phyloP scores from a whole-genome alignment of 2,329 filamentous ascomycete species.

The Geosmithia morbida region DNA sequence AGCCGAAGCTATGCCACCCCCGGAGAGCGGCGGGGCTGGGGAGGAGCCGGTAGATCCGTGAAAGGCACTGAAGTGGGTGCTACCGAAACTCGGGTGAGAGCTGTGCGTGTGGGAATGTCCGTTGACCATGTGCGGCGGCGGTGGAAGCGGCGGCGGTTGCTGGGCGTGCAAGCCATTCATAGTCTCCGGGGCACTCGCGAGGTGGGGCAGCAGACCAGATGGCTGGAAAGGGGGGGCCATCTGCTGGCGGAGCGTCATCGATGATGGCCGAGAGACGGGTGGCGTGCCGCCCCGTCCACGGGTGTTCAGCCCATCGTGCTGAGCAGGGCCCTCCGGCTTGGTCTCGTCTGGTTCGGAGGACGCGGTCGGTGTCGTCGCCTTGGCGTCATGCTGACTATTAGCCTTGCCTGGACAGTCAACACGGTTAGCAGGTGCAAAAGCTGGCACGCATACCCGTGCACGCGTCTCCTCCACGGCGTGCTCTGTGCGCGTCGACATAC shows the following conservation, averaged over 20 bases:
- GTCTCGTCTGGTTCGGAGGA: background rate
- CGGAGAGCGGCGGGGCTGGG: constrained; percentile 30
- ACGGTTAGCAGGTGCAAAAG: background rate
- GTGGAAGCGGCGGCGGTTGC: background rate
- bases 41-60: constrained; percentile 42
- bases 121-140: background rate
- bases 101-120: background rate
- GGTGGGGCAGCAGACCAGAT: constrained; percentile 2
- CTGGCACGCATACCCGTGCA: background rate
- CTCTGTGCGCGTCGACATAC: background rate
- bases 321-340: background rate
- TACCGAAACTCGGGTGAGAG: constrained; percentile 35
- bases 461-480: background rate
- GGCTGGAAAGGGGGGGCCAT: constrained; percentile 29
- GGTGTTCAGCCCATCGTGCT: background rate
- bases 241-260: constrained; percentile 5
- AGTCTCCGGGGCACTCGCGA: background rate
- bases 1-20: constrained; percentile 31
- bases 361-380: background rate
- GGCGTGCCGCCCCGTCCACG: background rate
- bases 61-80: constrained; percentile 40
- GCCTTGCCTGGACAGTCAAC: background rate
- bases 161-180: background rate
- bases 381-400: background rate
- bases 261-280: background rate